Conservation (phyloP, 163 green algal species). For the Volvox carteri region DNA sequence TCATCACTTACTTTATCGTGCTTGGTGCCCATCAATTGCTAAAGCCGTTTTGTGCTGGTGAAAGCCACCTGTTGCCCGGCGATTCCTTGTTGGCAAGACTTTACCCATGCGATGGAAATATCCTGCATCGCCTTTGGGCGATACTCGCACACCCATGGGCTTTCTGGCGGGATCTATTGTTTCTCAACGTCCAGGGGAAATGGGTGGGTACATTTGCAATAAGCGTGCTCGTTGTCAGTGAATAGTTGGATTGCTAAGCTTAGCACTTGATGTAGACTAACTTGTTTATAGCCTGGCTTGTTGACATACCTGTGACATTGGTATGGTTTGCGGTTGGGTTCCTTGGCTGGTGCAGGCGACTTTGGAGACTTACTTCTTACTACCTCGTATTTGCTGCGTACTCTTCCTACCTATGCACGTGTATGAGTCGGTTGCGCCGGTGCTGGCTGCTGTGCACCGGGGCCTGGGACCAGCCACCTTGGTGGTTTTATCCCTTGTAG, state of each 20-base stretch:
- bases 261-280: too few relatives aligned
- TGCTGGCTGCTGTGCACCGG: slow-evolving; percentile 5
- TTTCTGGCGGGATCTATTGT: not conserved
- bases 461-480: not conserved
- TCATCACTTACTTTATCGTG: not conserved
- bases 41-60: slow-evolving; percentile 5
- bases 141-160: not conserved
- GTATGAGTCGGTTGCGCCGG: not conserved
- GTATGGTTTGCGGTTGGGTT: not conserved
- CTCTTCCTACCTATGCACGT: not conserved
- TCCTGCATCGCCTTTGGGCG: not conserved
- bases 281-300: too few relatives aligned
- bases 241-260: too few relatives aligned
- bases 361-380: slow-evolving; percentile 13
- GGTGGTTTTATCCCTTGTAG: not conserved
- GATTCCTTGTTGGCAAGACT: not conserved
- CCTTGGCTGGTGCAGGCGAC: not conserved
- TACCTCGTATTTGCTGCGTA: not conserved
- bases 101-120: slow-evolving; percentile 1
- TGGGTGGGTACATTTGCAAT: not conserved
- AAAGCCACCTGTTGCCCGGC: not conserved
- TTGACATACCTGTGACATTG: not conserved
- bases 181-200: not conserved
- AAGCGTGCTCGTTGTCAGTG: not conserved
- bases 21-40: not conserved